Percentiles rank a stretch among this genome's conserved stretches.
Evolutionary conservation across 176 grass and related monocot genomes (phyloP).

Genomic region (Olyra latifolia): DNA sequence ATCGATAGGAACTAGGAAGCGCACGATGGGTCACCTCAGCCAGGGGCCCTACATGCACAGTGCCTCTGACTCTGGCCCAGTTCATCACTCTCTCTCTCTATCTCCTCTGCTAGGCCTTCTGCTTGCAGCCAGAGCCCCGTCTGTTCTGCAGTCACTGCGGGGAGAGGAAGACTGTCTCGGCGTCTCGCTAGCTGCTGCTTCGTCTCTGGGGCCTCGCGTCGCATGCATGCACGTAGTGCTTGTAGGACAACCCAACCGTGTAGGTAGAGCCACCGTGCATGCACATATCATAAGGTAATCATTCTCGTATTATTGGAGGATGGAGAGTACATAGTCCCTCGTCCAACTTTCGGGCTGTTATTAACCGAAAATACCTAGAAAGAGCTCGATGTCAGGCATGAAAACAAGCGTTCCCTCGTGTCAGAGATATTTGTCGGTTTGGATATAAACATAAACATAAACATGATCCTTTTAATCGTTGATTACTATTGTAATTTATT

Average conservation of each 20-base stretch:
- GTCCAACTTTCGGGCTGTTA: not conserved
- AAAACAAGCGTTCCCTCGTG: no score
- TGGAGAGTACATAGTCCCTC: no score
- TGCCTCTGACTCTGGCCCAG: not conserved
- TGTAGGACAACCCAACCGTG: not conserved
- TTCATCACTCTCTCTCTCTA: not conserved
- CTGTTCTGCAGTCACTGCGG: not conserved
- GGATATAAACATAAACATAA: no score
- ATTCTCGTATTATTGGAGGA: conserved; percentile 30
- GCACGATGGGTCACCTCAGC: conserved; percentile 30
- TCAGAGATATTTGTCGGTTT: no score
- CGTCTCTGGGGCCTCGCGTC: not conserved
- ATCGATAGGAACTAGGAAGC: not conserved
- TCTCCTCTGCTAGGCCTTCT: not conserved
- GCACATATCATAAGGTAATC: conserved; percentile 23
- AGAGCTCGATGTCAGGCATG: not conserved
- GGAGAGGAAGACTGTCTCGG: not conserved
- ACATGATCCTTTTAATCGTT: no score
- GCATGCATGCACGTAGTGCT: not conserved
- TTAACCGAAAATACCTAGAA: not conserved
- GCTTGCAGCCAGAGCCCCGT: not conserved
- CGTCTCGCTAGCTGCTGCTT: no score
- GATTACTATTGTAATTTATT: no score
- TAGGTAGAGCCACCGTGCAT: conserved; percentile 10
- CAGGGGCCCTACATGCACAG: not conserved